Conservation (phyloP, 495 filamentous ascomycete species). For the Trichoderma reesei region DNA sequence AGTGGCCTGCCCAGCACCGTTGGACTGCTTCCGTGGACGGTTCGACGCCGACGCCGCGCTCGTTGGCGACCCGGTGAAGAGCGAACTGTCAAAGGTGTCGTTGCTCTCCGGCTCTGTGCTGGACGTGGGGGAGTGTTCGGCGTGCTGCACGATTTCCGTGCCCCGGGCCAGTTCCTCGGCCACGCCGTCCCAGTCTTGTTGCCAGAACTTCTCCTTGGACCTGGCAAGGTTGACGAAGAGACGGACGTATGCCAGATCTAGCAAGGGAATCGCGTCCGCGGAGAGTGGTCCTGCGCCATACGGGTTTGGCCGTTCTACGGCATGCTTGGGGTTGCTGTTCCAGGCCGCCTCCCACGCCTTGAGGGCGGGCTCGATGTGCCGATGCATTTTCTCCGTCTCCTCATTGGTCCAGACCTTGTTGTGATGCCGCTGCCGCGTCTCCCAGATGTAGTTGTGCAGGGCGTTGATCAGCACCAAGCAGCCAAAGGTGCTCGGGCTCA, state of each 20-base stretch:
- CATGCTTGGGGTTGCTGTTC: slow-evolving; percentile 80
- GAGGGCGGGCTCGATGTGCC: slow-evolving; percentile 88
- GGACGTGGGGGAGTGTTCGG: slow-evolving; percentile 52
- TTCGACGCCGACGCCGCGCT: slow-evolving; percentile 44
- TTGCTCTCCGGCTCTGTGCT: slow-evolving; percentile 40
- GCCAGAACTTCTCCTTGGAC: slow-evolving; percentile 91
- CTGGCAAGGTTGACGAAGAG: slow-evolving; percentile 87
- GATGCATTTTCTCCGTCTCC: slow-evolving; percentile 93
- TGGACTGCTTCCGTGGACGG: slow-evolving; percentile 24
- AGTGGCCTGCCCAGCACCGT: slow-evolving; percentile 15
- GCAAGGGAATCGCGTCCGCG: slow-evolving; percentile 86
- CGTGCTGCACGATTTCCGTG: slow-evolving; percentile 59
- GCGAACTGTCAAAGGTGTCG: slow-evolving; percentile 42
- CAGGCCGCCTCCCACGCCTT: slow-evolving; percentile 94
- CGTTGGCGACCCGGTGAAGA: slow-evolving; percentile 45
- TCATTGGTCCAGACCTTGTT: slow-evolving; percentile 83
- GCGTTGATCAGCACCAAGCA: slow-evolving; percentile 92
- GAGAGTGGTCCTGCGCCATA: slow-evolving; percentile 82
- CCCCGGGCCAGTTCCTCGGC: slow-evolving; percentile 81
- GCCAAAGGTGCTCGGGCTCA: slow-evolving; percentile 87
- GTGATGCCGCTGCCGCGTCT: slow-evolving; percentile 84
- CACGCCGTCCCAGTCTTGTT: slow-evolving; percentile 87
- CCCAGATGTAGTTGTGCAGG: slow-evolving; percentile 97
- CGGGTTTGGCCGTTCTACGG: slow-evolving; percentile 79
- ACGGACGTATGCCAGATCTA: slow-evolving; percentile 89